These are phyloP conservation scores for Tremellales sp. DNA, from an alignment of 1,284 basidiomycete species.

Conservation along the genomic window DNA sequence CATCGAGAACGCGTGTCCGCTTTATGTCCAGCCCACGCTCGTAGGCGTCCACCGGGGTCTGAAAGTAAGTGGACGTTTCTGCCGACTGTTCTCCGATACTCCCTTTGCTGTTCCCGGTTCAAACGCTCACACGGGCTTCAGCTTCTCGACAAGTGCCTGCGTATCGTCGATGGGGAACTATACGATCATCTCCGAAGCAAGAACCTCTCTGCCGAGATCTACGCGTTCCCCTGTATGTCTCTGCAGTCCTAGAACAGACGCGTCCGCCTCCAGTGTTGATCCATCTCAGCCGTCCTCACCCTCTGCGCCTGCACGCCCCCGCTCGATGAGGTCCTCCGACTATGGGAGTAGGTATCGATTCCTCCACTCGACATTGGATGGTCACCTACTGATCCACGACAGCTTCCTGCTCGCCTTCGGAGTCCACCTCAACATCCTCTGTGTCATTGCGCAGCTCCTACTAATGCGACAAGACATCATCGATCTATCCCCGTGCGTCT, in stretches of 20 bases:
- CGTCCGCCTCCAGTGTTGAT: neutral
- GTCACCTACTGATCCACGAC: neutral
- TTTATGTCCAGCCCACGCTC: slow-evolving; percentile 92
- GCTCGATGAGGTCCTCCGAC: slow-evolving; percentile 81
- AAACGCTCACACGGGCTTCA: slow-evolving; percentile 40
- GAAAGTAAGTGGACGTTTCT: slow-evolving; percentile 59
- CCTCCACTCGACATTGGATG: neutral
- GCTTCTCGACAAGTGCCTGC: slow-evolving; percentile 86
- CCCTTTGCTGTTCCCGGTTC: neutral
- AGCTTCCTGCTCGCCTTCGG: slow-evolving; percentile 90
- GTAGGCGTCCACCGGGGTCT: slow-evolving; percentile 91
- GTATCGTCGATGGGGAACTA: slow-evolving; percentile 82
- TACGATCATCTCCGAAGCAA: slow-evolving; percentile 77
- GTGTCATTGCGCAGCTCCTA: slow-evolving; percentile 89
- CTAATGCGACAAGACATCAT: slow-evolving; percentile 87
- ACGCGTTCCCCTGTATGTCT: slow-evolving; percentile 87
- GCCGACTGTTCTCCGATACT: neutral
- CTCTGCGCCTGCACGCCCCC: slow-evolving; percentile 96
- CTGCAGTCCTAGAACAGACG: neutral
- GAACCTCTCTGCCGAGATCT: slow-evolving; percentile 95
- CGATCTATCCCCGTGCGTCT: slow-evolving; percentile 67
- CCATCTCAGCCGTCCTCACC: slow-evolving; percentile 72
- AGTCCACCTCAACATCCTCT: slow-evolving; percentile 90
- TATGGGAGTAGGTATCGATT: slow-evolving; percentile 68
- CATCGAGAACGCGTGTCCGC: slow-evolving; percentile 86